phyloP scores from a whole-genome alignment of 495 filamentous ascomycete species.

The Rhypophila decipiens region DNA sequence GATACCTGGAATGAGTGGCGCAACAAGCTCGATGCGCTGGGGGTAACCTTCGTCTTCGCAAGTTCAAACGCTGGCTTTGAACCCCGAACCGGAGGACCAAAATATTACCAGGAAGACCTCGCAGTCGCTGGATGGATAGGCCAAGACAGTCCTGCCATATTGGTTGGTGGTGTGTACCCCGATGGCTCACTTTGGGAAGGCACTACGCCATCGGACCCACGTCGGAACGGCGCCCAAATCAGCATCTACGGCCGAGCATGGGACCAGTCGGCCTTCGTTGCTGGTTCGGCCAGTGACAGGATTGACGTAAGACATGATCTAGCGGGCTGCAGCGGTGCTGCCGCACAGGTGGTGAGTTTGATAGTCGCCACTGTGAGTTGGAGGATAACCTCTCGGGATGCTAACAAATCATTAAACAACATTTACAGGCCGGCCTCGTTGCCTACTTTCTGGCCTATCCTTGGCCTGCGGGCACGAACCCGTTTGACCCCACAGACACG shows the following conservation, averaged over 20 bases:
- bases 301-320: neutral
- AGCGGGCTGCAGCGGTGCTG: neutral
- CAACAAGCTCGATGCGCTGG: neutral
- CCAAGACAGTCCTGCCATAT: neutral
- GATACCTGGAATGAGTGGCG: neutral
- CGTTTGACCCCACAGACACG: neutral
- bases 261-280: no score
- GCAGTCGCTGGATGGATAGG: neutral
- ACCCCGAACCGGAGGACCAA: neutral
- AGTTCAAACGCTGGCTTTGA: neutral
- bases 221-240: neutral
- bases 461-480: neutral
- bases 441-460: neutral
- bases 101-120: neutral
- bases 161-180: neutral
- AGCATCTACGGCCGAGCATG: neutral
- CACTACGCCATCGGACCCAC: neutral
- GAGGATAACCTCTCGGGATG: neutral
- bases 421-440: neutral
- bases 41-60: neutral
- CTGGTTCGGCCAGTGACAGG: neutral
- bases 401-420: neutral
- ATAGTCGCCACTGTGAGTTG: neutral
- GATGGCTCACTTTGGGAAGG: neutral
- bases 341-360: neutral